Base-by-base conservation (phyloP, 208 protist species). In the Leishmania major region DNA sequence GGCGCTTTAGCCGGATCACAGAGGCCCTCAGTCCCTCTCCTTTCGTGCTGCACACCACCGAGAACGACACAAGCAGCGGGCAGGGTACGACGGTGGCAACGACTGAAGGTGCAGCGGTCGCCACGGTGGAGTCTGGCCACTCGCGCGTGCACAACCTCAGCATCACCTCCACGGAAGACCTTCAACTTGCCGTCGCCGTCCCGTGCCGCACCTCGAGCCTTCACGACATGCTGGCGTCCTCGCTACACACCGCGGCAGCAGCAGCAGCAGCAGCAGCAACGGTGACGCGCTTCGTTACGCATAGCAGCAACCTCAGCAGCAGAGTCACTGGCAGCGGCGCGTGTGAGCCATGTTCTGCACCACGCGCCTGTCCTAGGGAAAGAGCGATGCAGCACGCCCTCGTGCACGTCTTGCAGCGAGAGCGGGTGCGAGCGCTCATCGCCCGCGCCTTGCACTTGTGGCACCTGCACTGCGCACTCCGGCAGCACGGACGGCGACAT, bases 361-460 rank as follows among this genome's bases (percentile, higher is more conserved):
- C 47, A 17, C 64, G 5, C 55, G 57, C 6, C 67, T 35, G 17
- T 25, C 8, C 71, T 3, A 15, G 4, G 71, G 8, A 75, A 40
- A 22, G 15, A 15, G 15, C 17, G 8, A 45, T 67, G 55, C 70
- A 47, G 13, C 35, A 31, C 55, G 19, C 57, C 25, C 5, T 83
- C 0, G 79, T 55, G 31, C 79, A 83, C 31, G 51, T 78, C 40
- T 37, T 83, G 73, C 79, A 73, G 60, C 79, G 79, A 35, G 79
- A 83, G 25, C 31, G 28, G 0, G 74, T 76, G 19, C 79, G 79
- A 19, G 40, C 43, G 62, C 40, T 83, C 43, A 59, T 78, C 51
- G 55, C 72, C 19, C 53, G 73, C 8, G 69, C 31, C 8, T 55
- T 71, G 2, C 11, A 55, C 7, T 22, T 35, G 11, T 83, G 79